Evolutionary conservation across 345 rosid species (phyloP).

Genomic region (Triadica sebifera): DNA sequence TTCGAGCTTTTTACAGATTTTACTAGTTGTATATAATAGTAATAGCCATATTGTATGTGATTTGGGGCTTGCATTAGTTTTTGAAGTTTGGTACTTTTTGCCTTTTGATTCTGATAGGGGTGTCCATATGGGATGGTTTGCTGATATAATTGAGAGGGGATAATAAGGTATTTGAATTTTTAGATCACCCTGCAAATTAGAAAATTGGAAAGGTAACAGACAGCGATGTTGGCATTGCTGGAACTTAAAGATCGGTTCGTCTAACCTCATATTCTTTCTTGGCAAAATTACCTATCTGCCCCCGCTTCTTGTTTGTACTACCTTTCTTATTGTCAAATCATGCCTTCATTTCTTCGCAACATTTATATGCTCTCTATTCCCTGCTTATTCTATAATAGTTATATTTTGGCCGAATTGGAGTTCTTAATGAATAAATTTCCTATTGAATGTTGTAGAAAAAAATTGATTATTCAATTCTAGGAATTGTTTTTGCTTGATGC

Average conservation of each 20-base stretch:
- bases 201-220: conserved; percentile 2
- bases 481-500: neutral
- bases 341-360: neutral
- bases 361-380: conserved; percentile 3
- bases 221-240: conserved; percentile 12
- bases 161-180: neutral
- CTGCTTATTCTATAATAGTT: neutral
- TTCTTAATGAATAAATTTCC: neutral
- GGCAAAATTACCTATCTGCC: conserved; percentile 30
- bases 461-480: neutral
- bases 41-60: neutral
- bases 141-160: neutral
- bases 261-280: conserved; percentile 27
- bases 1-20: neutral
- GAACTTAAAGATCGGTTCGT: conserved; percentile 27
- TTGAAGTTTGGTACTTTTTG: neutral
- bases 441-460: neutral
- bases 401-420: neutral
- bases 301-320: conserved; percentile 16
- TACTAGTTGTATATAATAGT: no score
- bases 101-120: conserved; percentile 20
- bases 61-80: conserved; percentile 7
- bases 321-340: neutral
- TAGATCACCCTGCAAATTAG: neutral
- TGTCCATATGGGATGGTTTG: neutral